phyloP scores from a whole-genome alignment of 371 early-diverging fungal genomes.

The Nosema muscidifuracis region DNA sequence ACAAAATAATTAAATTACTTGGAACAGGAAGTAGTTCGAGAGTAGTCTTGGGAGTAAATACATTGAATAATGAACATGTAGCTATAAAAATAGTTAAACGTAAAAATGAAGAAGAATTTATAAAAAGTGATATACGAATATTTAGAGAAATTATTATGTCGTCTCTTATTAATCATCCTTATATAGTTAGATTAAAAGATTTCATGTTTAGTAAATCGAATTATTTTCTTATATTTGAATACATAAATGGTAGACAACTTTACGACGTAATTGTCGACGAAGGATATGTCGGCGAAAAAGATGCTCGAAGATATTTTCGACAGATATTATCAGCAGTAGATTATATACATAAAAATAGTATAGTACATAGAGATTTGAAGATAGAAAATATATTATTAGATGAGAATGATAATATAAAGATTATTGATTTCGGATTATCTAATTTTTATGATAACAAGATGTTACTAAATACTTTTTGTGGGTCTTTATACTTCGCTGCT shows the following conservation, averaged over 20 bases:
- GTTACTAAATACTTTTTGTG: conserved; percentile 80
- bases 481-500: conserved; percentile 85
- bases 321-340: conserved; percentile 79
- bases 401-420: conserved; percentile 74
- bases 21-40: conserved; percentile 94
- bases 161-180: conserved; percentile 78
- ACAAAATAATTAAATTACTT: conserved; percentile 75
- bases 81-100: conserved; percentile 62
- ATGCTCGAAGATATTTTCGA: conserved; percentile 76
- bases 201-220: conserved; percentile 71
- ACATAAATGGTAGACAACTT: conserved; percentile 76
- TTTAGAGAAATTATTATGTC: conserved; percentile 77
- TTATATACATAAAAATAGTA: conserved; percentile 79
- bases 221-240: conserved; percentile 85
- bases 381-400: conserved; percentile 87
- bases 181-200: conserved; percentile 70
- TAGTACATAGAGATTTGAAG: conserved; percentile 86
- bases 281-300: conserved; percentile 76
- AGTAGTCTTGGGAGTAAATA: conserved; percentile 82
- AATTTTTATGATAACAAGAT: conserved; percentile 75
- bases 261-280: conserved; percentile 77
- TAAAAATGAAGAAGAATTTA: conserved; percentile 65
- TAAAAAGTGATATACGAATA: conserved; percentile 71
- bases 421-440: conserved; percentile 90
- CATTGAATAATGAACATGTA: conserved; percentile 76